Percentiles rank a stretch among this genome's conserved stretches.
Evolutionary conservation across 306 rosid species (phyloP).

Genomic region (Astragalus glycyphyllos): DNA sequence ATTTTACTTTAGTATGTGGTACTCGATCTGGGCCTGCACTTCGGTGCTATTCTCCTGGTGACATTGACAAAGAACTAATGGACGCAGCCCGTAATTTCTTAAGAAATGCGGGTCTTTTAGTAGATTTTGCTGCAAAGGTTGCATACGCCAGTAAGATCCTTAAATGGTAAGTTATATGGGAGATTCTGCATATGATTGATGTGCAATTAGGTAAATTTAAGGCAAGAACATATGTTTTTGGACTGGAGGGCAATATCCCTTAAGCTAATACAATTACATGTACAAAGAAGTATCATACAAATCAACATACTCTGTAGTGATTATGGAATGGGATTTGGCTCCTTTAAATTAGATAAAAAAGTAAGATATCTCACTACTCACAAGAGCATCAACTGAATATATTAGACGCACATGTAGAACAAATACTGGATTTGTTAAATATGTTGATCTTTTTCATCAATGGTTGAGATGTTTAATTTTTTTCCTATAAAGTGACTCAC

Average conservation of each 20-base stretch:
- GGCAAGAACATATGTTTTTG: background rate
- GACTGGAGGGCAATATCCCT: background rate
- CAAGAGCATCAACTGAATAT: background rate
- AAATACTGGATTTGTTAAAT: no score
- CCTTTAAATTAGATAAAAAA: background rate
- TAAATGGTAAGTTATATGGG: constrained; percentile 66
- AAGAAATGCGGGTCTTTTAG: constrained; percentile 63
- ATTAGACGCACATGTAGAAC: background rate
- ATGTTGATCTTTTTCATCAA: background rate
- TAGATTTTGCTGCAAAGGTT: constrained; percentile 59
- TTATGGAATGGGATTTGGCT: background rate
- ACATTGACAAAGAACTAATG: constrained; percentile 72
- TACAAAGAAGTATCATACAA: no score
- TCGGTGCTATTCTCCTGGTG: constrained; percentile 76
- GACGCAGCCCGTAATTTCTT: constrained; percentile 72
- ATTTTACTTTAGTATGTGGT: constrained; percentile 77
- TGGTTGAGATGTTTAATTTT: background rate
- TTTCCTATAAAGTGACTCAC: background rate
- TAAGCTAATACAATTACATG: background rate
- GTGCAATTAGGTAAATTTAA: constrained; percentile 1
- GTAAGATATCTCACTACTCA: background rate
- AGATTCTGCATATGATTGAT: constrained; percentile 13
- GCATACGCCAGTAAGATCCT: constrained; percentile 70
- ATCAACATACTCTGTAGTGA: background rate
- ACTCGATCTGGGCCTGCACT: constrained; percentile 84